Base-by-base conservation (phyloP, 2,329 filamentous ascomycete species). In the Macrophomina pseudophaseolina region DNA sequence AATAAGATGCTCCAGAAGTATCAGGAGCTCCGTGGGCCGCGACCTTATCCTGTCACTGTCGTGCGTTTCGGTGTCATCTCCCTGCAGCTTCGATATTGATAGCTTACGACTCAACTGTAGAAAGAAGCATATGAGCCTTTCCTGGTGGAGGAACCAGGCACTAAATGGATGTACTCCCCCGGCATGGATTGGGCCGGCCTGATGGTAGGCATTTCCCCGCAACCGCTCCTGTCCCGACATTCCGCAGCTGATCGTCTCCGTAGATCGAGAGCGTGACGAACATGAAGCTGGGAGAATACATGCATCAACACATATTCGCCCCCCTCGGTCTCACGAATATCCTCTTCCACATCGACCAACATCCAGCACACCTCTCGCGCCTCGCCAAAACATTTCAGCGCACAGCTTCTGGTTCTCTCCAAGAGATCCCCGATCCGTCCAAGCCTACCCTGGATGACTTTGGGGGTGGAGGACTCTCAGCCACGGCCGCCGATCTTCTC, bases 61-160 rank as follows among this genome's bases (percentile, higher is more conserved):
- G 42, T 44, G 11, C 11, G 35, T 38, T 38, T 38, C 11, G 7
- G 35, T 38, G 11, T 38, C 35, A 8, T 38, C 35, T 3, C 7
- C 11, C 5, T 44, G 16, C 42, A 9, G 11, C 42, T 12, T 9
- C 16, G 16, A 14, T 1, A 1, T 28, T 14, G 16, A 33, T 12
- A 1, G 3, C 1, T 3, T 16, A 28, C n/a, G 35, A 28, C n/a
- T 3, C 2, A 2, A 23, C 11, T 44, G 3, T 68, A 49, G 67
- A 59, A 18, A 71, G 70, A 28, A 66, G 65, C 51, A 66, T 72
- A 56, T 3, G 66, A 68, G 16, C 71, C 70, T 14, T 52, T 66
- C 5, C 69, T 75, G 8, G 23, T 74, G 30, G 74, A 71, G 49
- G 74, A 75, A 46, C 73, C 74, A 3, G 73, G 74, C 5, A 68